A percentile compares a stretch with the other conserved stretches of the same genome.
Evolutionary conservation across 2,329 filamentous ascomycete genomes (phyloP).

Genomic region (Huntiella abstrusa): DNA sequence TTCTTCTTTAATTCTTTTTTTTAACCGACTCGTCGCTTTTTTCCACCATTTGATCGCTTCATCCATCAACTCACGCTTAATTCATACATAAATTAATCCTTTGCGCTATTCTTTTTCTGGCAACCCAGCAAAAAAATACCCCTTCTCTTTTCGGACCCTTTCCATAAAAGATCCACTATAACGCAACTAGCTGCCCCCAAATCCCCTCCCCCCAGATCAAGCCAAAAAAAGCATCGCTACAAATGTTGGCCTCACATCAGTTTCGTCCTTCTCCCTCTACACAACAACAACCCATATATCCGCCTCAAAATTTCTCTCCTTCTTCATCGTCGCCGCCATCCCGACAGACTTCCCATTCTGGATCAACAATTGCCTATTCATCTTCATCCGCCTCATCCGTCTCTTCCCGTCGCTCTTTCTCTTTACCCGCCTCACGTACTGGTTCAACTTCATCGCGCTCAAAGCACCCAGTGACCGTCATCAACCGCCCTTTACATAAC

Average conservation of each 20-base stretch:
- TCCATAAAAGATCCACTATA: slow-evolving; percentile 1
- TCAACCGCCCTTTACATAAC: too few species aligned
- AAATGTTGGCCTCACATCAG: slow-evolving; percentile 10
- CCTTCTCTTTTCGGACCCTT: slow-evolving; percentile 1
- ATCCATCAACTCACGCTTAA: too few species aligned
- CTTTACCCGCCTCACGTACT: neutral
- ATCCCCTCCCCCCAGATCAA: too few species aligned
- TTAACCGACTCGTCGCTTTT: neutral
- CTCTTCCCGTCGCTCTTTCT: neutral
- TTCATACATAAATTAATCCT: too few species aligned
- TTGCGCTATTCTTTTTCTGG: too few species aligned
- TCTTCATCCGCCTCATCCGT: neutral
- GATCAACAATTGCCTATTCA: neutral
- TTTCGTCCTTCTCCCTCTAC: slow-evolving; percentile 5
- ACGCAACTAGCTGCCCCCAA: neutral
- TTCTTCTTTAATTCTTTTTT: neutral
- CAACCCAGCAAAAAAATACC: too few species aligned
- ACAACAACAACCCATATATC: neutral
- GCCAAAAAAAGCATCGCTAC: neutral
- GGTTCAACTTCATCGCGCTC: too few species aligned
- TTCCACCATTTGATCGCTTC: neutral
- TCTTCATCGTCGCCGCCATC: neutral
- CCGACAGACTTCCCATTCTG: neutral
- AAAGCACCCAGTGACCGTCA: too few species aligned
- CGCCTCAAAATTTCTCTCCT: neutral